Evolutionary conservation across 768 basidiomycete species (phyloP).

Genomic region (Coprinopsis cinerea): DNA sequence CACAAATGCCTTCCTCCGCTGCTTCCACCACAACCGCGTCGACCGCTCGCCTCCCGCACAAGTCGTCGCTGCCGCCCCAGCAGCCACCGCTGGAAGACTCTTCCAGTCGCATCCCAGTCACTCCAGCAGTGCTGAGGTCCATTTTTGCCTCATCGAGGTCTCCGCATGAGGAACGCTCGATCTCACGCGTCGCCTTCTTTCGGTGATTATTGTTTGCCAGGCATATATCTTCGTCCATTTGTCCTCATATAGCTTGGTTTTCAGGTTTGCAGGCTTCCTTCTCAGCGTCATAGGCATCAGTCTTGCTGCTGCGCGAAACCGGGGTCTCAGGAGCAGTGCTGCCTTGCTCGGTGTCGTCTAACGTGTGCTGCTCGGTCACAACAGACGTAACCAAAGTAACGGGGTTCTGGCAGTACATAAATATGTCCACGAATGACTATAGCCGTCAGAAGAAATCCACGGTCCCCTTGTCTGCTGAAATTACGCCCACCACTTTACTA

Average conservation of each 20-base stretch:
- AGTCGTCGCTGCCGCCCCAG: constrained; percentile 32
- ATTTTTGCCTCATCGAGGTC: constrained; percentile 86
- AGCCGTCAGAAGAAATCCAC: constrained; percentile 46
- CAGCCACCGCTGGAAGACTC: constrained; percentile 27
- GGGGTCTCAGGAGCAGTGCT: constrained; percentile 62
- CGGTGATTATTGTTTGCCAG: constrained; percentile 42
- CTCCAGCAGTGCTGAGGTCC: constrained; percentile 72
- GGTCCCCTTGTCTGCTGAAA: constrained; percentile 41
- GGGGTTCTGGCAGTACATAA: neutral
- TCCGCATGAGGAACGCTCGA: constrained; percentile 73
- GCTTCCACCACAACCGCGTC: constrained; percentile 45
- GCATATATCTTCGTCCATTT: constrained; percentile 3
- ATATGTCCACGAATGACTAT: neutral
- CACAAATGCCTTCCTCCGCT: constrained; percentile 42
- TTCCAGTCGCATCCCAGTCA: constrained; percentile 70
- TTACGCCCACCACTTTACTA: constrained; percentile 50
- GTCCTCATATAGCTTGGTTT: neutral
- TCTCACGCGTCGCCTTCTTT: constrained; percentile 84
- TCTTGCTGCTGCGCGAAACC: constrained; percentile 62
- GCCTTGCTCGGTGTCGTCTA: constrained; percentile 63
- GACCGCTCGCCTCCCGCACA: constrained; percentile 33
- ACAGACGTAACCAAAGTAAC: neutral
- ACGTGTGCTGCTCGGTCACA: constrained; percentile 7
- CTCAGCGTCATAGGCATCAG: constrained; percentile 80
- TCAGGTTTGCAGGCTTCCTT: constrained; percentile 76